Base-by-base conservation (phyloP, 1,139 yeast genomes). In the Eremothecium coryli region DNA sequence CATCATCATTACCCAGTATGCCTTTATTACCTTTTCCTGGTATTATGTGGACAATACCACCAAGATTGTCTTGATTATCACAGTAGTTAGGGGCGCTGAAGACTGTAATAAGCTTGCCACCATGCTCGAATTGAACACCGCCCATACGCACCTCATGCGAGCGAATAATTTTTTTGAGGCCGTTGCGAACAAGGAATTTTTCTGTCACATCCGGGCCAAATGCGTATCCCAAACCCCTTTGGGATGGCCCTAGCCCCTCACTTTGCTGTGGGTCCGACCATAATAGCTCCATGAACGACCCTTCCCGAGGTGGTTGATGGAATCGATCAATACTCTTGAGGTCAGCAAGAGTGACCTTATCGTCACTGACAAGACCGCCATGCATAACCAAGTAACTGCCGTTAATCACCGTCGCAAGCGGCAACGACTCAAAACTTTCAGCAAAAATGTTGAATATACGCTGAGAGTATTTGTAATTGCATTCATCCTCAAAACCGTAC, bases 71-170 rank as follows among this genome's bases (percentile, higher is more conserved):
- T 37, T 85, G 86, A 12, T 80, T 66, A 54, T 93, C 99, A 62
- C 97, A 88, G 60, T 90, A 90, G 59, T 93, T 88, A 26, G 99
- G 99, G 0, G 99, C 98, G 59, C 93, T 79, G 60, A 90, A 90
- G 15, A 90, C 95, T 0, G 99, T 90, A 38, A 86, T 74, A 35
- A 90, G 71, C 48, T 77, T 70, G 7, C 93, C 94, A 40, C 79
- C 70, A 53, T 90, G 99, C 54, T 90, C 97, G 35, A 68, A 69
- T 45, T 85, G 88, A 39, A 80, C 85, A 32, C 99, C 99, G 5
- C 71, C 77, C 82, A 81, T 80, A 52, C 97, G 70, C 5, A 90
- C 96, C 61, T 90, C 98, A 54, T 90, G 99, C 2, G 96, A 85
- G 50, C 99, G 70, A 50, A 90, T 80, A 27, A 93, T 72, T 42